These are phyloP conservation scores for Cercospora zeina DNA, from an alignment of 2,329 filamentous ascomycete genomes.

Conservation along the genomic window DNA sequence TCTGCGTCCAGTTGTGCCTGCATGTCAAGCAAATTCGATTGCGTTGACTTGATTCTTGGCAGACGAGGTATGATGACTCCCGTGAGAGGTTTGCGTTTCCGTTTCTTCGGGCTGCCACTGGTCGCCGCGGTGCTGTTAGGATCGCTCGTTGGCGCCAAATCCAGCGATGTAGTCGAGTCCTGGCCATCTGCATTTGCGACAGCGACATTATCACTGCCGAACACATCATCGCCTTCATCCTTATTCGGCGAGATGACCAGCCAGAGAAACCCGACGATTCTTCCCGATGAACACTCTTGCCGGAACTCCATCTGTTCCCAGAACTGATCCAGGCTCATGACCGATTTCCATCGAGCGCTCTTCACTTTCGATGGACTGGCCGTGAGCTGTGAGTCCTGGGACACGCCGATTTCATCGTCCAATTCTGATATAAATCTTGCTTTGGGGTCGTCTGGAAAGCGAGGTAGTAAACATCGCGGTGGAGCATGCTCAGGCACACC, in stretches of 20 bases:
- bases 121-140: slow-evolving; percentile 1
- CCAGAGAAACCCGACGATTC: slow-evolving; percentile 94
- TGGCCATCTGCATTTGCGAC: slow-evolving; percentile 25
- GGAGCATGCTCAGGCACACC: slow-evolving; percentile 59
- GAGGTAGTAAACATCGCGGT: slow-evolving; percentile 77
- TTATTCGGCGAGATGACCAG: slow-evolving; percentile 68
- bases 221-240: slow-evolving; percentile 7
- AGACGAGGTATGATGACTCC: slow-evolving; percentile 65
- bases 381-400: slow-evolving; percentile 36
- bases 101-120: slow-evolving; percentile 32
- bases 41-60: slow-evolving; percentile 48
- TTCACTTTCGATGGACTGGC: slow-evolving; percentile 48
- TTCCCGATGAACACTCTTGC: slow-evolving; percentile 91
- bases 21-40: slow-evolving; percentile 30
- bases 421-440: slow-evolving; percentile 84
- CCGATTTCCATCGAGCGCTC: slow-evolving; percentile 75
- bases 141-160: slow-evolving; percentile 14
- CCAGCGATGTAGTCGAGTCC: slow-evolving; percentile 19
- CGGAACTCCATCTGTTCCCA: slow-evolving; percentile 98
- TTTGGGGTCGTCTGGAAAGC: slow-evolving; percentile 94
- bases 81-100: slow-evolving; percentile 51
- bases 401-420: slow-evolving; percentile 65
- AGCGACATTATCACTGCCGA: slow-evolving; percentile 2
- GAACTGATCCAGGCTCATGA: slow-evolving; percentile 83
- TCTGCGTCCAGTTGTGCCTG: slow-evolving; percentile 21